Evolutionary conservation across 305 asterid species (phyloP), one percentile per base, ranked within the genome.

Genomic region (Solanum hybrid): DNA sequence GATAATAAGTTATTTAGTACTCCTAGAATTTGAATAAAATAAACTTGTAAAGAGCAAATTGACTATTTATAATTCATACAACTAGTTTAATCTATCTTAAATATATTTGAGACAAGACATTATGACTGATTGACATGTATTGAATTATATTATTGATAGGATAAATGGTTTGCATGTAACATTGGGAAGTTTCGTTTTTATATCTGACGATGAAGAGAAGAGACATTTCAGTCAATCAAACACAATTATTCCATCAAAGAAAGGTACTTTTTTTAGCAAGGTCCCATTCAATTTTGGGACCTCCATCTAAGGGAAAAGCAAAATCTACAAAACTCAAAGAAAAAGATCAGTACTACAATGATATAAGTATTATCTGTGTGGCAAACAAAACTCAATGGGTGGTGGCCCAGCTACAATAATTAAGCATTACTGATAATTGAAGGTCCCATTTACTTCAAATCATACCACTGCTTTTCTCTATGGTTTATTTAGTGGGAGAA

Each of bases 311-410:
- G 36, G 73, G 89, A 85, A 88, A 67, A 36, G 80, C 91, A 75
- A 16, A 69, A 71, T 61, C 88, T 78, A 35, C 33, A 88, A 67
- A 74, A 46, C 36, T 69, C 29, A 61, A 18, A 77, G 28, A 8
- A 69, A 74, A 33, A 42, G 36, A 86, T 20, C n/a, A 83, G 40
- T 57, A 57, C 11, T 13, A 61, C 24, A 33, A 74, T 78, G 39
- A 89, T 89, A 87, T 16, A 87, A 89, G 20, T 31, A 74, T 83
- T 61, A 51, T 89, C 89, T 46, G 71, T 75, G 78, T 92, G 92
- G 91, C 92, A 89, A 92, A 88, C 91, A 89, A 91, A 57, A 76
- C 88, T 67, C 88, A 33, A 86, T 90, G 92, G 91, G 74, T 86
- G 90, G 90, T 88, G 92, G 81, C 89, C 93, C 92, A 88, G 26